Evolutionary conservation across 768 basidiomycete species (phyloP).

Genomic region (Tulasnella sp.): DNA sequence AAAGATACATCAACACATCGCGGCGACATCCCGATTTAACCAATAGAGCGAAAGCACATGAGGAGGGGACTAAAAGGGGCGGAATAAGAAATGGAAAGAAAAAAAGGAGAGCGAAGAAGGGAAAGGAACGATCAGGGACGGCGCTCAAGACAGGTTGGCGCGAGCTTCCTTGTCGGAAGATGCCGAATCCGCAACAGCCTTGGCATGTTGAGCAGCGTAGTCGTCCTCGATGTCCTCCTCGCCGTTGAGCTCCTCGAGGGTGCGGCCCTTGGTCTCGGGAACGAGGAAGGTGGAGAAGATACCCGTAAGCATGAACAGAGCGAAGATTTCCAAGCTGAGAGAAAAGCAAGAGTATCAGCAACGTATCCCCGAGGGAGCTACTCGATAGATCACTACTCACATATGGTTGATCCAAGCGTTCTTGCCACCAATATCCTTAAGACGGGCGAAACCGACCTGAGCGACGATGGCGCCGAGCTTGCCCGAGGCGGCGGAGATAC

Average conservation of each 20-base stretch:
- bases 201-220: constrained; percentile 33
- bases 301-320: constrained; percentile 82
- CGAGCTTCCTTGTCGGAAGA: constrained; percentile 6
- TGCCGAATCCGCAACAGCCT: constrained; percentile 23
- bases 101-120: background rate
- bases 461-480: constrained; percentile 35
- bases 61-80: background rate
- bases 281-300: constrained; percentile 75
- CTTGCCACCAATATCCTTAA: constrained; percentile 64
- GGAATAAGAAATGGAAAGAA: background rate
- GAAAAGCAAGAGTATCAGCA: constrained; percentile 45
- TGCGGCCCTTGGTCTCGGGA: constrained; percentile 61
- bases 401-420: constrained; percentile 59
- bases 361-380: constrained; percentile 50
- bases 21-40: background rate
- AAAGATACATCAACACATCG: background rate
- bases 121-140: background rate
- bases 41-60: background rate
- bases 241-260: constrained; percentile 37
- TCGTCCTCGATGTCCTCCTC: constrained; percentile 30
- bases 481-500: constrained; percentile 33
- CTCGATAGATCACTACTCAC: constrained; percentile 50
- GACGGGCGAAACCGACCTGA: constrained; percentile 36
- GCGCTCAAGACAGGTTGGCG: background rate
- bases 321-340: constrained; percentile 64